Evolutionary conservation across 768 basidiomycete species (phyloP).

Genomic region (Russula compacta): DNA sequence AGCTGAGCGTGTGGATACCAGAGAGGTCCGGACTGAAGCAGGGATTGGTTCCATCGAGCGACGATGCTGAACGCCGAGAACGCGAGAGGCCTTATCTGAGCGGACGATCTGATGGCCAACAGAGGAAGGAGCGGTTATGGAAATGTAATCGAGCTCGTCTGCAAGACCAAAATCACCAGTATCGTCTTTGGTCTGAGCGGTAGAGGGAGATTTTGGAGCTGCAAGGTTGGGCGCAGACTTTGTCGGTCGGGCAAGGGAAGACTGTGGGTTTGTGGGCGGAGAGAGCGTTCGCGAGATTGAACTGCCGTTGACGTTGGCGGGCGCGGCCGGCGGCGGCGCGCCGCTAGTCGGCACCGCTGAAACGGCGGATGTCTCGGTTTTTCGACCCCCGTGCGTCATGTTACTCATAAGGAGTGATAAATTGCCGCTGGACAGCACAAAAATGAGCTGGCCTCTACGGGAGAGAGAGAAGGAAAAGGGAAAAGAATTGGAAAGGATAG

Average conservation of each 20-base stretch:
- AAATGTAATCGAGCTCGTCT: conserved; percentile 71
- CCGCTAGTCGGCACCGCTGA: background rate
- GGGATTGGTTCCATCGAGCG: conserved; percentile 82
- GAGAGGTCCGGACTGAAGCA: conserved; percentile 62
- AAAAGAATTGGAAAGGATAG: background rate
- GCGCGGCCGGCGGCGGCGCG: background rate
- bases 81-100: conserved; percentile 67
- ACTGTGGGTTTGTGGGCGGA: background rate
- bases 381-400: background rate
- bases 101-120: conserved; percentile 31
- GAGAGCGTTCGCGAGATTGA: background rate
- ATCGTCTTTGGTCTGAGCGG: conserved; percentile 3
- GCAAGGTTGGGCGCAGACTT: background rate
- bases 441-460: background rate
- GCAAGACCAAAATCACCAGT: conserved; percentile 39
- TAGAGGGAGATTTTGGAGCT: background rate
- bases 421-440: background rate
- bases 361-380: background rate
- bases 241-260: conserved; percentile 1
- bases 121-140: conserved; percentile 31
- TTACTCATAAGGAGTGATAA: too few species aligned
- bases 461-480: background rate
- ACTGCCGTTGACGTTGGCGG: background rate
- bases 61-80: conserved; percentile 67
- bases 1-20: conserved; percentile 66